Percentiles rank a stretch among this genome's conserved stretches.
Conservation (phyloP, 192 early-diverging fungal genomes). For the Dissophora ornata region DNA sequence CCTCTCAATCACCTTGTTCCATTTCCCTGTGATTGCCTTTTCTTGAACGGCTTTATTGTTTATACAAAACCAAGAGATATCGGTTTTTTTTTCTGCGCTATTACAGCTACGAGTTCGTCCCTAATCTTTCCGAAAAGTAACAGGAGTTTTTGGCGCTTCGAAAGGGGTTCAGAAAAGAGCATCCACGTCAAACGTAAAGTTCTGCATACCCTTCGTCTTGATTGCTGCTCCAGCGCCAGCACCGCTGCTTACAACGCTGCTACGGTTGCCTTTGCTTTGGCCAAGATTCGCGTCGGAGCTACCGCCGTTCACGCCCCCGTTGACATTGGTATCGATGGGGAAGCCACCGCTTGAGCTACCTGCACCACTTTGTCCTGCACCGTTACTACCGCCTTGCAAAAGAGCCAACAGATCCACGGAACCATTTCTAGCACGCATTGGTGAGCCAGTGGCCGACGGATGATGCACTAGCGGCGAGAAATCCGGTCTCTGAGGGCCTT, state of each 20-base stretch:
- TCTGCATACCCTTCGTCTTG: conserved; percentile 52
- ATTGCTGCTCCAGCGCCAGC: neutral
- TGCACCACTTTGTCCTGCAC: neutral
- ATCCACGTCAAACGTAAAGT: conserved; percentile 59
- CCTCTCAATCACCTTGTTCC: too few relatives aligned
- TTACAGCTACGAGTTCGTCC: too few relatives aligned
- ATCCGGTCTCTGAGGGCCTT: conserved; percentile 33
- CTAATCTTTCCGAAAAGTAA: too few relatives aligned
- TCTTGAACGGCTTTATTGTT: too few relatives aligned
- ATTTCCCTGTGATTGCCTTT: too few relatives aligned
- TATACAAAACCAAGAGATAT: too few relatives aligned
- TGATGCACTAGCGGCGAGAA: conserved; percentile 35
- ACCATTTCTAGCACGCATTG: conserved; percentile 23
- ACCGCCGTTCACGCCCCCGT: conserved; percentile 1
- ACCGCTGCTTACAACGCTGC: neutral
- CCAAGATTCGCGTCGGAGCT: neutral
- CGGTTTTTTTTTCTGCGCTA: too few relatives aligned
- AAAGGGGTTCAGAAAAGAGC: conserved; percentile 35
- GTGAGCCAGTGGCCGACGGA: conserved; percentile 3
- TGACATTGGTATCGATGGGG: conserved; percentile 16
- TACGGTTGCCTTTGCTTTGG: neutral
- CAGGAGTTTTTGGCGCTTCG: too few relatives aligned
- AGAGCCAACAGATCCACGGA: conserved; percentile 62
- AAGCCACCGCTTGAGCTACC: neutral
- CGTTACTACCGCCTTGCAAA: conserved; percentile 34